Percentiles rank a stretch among this genome's conserved stretches.
phyloP scores from a whole-genome alignment of 2,329 filamentous ascomycete species.

The Fusarium tjaetaba region DNA sequence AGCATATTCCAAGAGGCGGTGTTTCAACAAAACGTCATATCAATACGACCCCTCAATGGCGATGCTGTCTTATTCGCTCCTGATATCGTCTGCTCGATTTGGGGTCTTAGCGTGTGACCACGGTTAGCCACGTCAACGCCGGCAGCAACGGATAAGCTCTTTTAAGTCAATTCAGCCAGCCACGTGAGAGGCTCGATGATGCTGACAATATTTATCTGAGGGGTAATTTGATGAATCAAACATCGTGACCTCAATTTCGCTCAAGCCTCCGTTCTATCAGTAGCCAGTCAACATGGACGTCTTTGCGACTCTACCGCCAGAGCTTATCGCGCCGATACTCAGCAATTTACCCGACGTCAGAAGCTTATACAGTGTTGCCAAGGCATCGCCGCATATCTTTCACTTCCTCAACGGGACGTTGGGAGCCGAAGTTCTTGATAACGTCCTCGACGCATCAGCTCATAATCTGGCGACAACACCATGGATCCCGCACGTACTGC shows the following conservation, averaged over 20 bases:
- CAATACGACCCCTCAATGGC: conserved; percentile 4
- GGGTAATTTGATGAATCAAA: not conserved
- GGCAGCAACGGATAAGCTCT: conserved; percentile 1
- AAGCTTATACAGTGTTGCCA: not conserved
- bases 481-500: conserved; percentile 23
- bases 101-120: not conserved
- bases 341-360: conserved; percentile 2
- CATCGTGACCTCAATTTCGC: not conserved
- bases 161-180: not conserved
- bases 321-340: conserved; percentile 19
- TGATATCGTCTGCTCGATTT: not conserved
- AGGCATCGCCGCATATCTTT: conserved; percentile 11
- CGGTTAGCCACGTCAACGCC: not conserved
- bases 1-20: not conserved
- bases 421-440: conserved; percentile 11
- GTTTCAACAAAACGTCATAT: not conserved
- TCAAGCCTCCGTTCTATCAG: not conserved
- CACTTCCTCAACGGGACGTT: conserved; percentile 10
- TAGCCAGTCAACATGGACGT: conserved; percentile 7
- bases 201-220: conserved; percentile 8
- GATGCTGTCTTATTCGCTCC: conserved; percentile 12
- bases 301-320: conserved; percentile 10
- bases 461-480: not conserved
- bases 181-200: conserved; percentile 15
- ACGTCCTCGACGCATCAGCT: conserved; percentile 10